A percentile compares a stretch with the other conserved stretches of the same genome.
Evolutionary conservation across 257 asterid species (phyloP).

Genomic region (Penstemon barbatus): DNA sequence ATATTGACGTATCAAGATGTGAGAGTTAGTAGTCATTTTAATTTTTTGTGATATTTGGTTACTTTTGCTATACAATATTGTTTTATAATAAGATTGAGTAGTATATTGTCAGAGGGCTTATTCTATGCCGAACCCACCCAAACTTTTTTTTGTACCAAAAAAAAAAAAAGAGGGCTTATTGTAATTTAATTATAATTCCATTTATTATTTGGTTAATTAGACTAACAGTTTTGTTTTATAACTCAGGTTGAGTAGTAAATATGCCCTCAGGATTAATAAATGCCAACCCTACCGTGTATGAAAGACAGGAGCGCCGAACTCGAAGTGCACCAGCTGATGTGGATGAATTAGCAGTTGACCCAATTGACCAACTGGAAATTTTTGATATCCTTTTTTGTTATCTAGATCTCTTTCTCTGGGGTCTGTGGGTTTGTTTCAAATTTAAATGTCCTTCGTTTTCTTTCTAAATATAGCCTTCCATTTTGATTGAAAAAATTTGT

Average conservation of each 20-base stretch:
- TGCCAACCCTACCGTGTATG: slow-evolving; percentile 84
- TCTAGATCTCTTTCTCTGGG: slow-evolving; percentile 7
- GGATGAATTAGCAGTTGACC: slow-evolving; percentile 62
- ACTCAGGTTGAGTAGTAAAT: slow-evolving; percentile 39
- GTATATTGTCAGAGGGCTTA: too few relatives aligned
- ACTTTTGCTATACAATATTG: too few relatives aligned
- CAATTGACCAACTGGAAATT: slow-evolving; percentile 75
- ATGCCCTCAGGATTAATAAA: slow-evolving; percentile 78
- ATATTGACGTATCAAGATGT: too few relatives aligned
- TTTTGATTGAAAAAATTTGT: background rate
- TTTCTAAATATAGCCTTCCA: background rate
- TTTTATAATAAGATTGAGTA: too few relatives aligned
- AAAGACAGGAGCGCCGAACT: slow-evolving; percentile 75
- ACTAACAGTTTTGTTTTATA: slow-evolving; percentile 17
- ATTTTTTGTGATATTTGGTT: too few relatives aligned
- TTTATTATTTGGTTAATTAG: background rate
- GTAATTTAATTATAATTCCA: too few relatives aligned
- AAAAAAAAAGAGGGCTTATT: too few relatives aligned
- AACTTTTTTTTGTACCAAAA: too few relatives aligned
- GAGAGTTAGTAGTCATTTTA: too few relatives aligned
- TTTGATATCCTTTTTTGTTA: slow-evolving; percentile 79
- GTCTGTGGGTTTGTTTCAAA: slow-evolving; percentile 5
- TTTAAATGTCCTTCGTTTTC: background rate
- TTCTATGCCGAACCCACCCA: too few relatives aligned
- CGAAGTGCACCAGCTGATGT: slow-evolving; percentile 49